phyloP scores from a whole-genome alignment of 2,329 filamentous ascomycete genomes.

The Phyllachora maydis region DNA sequence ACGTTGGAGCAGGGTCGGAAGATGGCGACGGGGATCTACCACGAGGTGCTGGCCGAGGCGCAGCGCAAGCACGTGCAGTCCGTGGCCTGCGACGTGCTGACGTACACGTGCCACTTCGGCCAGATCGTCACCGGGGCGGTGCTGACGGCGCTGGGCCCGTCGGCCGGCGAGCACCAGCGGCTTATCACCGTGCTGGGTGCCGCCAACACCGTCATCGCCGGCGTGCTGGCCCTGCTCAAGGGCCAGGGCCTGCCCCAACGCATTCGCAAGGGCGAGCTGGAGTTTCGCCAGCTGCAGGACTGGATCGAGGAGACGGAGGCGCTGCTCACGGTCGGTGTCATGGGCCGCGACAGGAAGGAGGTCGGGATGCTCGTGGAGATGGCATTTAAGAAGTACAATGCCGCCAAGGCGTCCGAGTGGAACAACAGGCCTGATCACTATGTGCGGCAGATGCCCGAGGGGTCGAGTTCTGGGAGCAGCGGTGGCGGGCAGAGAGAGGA shows the following conservation, averaged over 20 bases:
- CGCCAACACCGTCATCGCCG: constrained; percentile 40
- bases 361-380: constrained; percentile 19
- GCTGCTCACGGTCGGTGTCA: constrained; percentile 17
- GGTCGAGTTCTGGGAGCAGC: not conserved
- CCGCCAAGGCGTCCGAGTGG: constrained; percentile 17
- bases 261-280: constrained; percentile 21
- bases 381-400: constrained; percentile 20
- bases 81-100: constrained; percentile 12
- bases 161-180: constrained; percentile 24
- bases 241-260: constrained; percentile 26
- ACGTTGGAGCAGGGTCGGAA: constrained; percentile 14
- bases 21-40: constrained; percentile 18
- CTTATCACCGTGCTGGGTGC: constrained; percentile 37
- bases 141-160: constrained; percentile 22
- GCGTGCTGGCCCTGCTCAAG: constrained; percentile 33
- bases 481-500: not conserved
- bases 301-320: constrained; percentile 33
- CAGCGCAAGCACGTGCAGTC: constrained; percentile 12
- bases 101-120: constrained; percentile 19
- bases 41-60: constrained; percentile 13
- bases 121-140: constrained; percentile 25
- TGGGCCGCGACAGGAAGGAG: constrained; percentile 19
- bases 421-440: constrained; percentile 13
- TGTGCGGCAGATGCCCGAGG: constrained; percentile 1
- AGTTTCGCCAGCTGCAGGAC: constrained; percentile 24